Conservation (phyloP, 306 rosid genomes). For the Delonix regia region DNA sequence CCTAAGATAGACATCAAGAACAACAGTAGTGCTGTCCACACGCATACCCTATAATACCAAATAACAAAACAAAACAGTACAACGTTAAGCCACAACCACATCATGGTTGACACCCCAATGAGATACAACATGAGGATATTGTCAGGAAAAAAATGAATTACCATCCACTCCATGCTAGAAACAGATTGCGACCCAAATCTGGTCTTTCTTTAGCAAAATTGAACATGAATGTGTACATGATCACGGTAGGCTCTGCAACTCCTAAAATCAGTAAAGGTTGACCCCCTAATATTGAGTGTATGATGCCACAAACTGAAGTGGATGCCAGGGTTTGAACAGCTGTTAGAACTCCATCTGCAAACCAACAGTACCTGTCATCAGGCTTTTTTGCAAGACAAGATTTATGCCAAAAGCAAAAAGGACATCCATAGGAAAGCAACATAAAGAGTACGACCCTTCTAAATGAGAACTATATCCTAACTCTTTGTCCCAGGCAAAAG, state of each 20-base stretch:
- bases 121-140: not conserved
- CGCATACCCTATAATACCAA: conserved; percentile 80
- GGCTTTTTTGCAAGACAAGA: not conserved
- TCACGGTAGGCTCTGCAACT: conserved; percentile 80
- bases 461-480: not conserved
- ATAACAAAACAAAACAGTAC: not conserved
- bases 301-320: conserved; percentile 72
- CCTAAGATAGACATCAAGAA: conserved; percentile 83
- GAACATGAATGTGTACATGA: conserved; percentile 81
- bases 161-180: conserved; percentile 82
- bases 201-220: conserved; percentile 64
- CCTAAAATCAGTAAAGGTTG: conserved; percentile 77
- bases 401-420: not conserved
- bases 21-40: conserved; percentile 85
- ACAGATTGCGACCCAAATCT: conserved; percentile 60
- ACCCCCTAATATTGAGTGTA: conserved; percentile 78
- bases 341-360: conserved; percentile 65
- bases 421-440: not conserved
- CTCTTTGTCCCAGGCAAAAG: not conserved
- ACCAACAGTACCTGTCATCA: not conserved
- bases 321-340: conserved; percentile 79
- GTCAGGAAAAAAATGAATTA: conserved; percentile 15
- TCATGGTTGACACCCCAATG: not conserved
- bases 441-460: not conserved
- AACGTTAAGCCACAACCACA: conserved; percentile 14